These are phyloP conservation scores for Trichoderma gracile DNA, from an alignment of 2,329 filamentous ascomycete species.

Conservation along the genomic window DNA sequence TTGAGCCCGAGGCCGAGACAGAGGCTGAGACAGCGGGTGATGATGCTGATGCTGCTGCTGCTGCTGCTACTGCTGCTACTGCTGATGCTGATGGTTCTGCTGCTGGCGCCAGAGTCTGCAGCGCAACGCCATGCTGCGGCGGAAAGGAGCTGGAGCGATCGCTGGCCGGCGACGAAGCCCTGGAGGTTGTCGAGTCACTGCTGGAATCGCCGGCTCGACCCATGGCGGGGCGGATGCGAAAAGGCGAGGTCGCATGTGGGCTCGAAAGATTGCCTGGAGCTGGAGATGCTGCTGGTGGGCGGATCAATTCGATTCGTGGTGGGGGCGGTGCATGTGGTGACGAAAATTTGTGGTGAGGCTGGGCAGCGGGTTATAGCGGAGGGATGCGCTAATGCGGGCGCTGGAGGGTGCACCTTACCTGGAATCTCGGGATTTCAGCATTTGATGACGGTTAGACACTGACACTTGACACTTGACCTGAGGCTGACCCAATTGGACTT, in stretches of 20 bases:
- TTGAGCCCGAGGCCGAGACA: not conserved
- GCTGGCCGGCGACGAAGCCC: slow-evolving; percentile 28
- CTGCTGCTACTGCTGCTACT: not conserved
- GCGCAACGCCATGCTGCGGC: slow-evolving; percentile 36
- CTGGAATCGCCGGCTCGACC: slow-evolving; percentile 30
- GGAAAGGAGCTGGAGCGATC: slow-evolving; percentile 32
- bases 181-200: slow-evolving; percentile 25
- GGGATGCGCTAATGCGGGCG: slow-evolving; percentile 2
- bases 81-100: not conserved
- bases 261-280: not conserved
- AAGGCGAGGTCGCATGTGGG: slow-evolving; percentile 21
- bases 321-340: slow-evolving; percentile 7
- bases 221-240: slow-evolving; percentile 35
- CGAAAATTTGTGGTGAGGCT: slow-evolving; percentile 1
- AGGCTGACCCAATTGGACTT: not conserved
- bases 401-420: not conserved
- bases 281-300: too few relatives aligned
- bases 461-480: not conserved
- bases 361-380: not conserved
- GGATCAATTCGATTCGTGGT: not conserved
- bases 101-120: slow-evolving; percentile 37
- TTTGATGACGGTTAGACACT: too few relatives aligned
- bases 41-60: not conserved
- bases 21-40: slow-evolving; percentile 23
- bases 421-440: too few relatives aligned